Evolutionary conservation across 2,329 filamentous ascomycete genomes (phyloP), one percentile per base, ranked within the genome.

Genomic region (Neurospora crassa): DNA sequence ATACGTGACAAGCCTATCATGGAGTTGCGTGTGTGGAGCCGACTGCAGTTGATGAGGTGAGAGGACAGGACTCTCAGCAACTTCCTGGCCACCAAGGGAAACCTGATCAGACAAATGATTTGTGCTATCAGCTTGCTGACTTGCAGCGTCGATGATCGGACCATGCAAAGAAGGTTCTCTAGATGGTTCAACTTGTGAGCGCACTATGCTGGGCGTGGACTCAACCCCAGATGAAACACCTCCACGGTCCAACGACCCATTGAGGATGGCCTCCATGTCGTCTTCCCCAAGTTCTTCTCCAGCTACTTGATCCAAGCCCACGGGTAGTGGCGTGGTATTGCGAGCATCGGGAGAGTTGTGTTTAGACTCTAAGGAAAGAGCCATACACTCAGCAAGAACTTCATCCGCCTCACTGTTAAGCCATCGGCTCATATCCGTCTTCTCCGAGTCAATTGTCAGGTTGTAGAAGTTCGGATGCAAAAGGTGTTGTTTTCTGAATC

Each of bases 401-500:
- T 95, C 92, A 0, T 92, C 88, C 8, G 92, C 89, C 74, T 94
- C 92, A 75, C 90, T 91, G 75, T 92, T 93, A 76, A 93, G 87
- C 91, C 91, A 96, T 69, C 92, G 88, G 59, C 90, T 90, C 73
- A 89, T 86, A 76, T 96, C 92, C 0, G 86, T 90, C 78, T 94
- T 88, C 79, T 96, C 92, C 2, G 92, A 91, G 73, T 96, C 92
- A 68, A 92, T 86, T 0, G 92, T 95, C 67, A 92, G 85, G 45
- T 86, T 90, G 78, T 92, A 94, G 79, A 96, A 95, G 79, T 94
- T 94, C n/a, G 92, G 90, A 78, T 96, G 92, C 18, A 96, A 81
- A 6, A 93, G 80, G 80, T 96, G 93, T 43, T 88, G 87, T 74
- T 89, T 87, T 45, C 91, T 86, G 78, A 93, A 94, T 24, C 86